Evolutionary conservation across 345 rosid genomes (phyloP).

Genomic region (Citropsis articulata): DNA sequence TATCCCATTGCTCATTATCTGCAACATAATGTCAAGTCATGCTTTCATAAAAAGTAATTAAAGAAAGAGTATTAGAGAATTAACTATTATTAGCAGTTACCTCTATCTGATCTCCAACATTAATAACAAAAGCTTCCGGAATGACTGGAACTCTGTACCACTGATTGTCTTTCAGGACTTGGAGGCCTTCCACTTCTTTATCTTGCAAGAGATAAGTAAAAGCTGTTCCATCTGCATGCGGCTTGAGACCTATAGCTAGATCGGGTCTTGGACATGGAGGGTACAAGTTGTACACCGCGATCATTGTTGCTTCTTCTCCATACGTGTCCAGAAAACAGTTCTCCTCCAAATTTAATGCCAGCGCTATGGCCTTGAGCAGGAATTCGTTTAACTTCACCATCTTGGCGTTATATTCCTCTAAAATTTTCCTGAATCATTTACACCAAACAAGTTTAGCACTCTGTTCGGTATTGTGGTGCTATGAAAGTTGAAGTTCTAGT

Average conservation of each 20-base stretch:
- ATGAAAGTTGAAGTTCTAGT: too few species aligned
- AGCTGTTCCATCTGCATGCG: constrained; percentile 64
- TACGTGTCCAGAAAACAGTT: constrained; percentile 42
- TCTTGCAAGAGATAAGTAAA: constrained; percentile 55
- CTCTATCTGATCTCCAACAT: constrained; percentile 59
- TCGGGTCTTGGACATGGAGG: constrained; percentile 66
- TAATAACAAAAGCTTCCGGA: constrained; percentile 48
- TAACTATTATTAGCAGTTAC: constrained; percentile 18
- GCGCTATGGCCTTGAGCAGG: constrained; percentile 52
- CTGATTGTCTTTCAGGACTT: constrained; percentile 42
- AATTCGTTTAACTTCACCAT: constrained; percentile 16
- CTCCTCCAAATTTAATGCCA: constrained; percentile 46
- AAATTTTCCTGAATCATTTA: constrained; percentile 29
- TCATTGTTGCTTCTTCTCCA: constrained; percentile 36
- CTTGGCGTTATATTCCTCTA: constrained; percentile 41
- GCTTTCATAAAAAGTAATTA: background rate
- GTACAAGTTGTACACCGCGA: constrained; percentile 54
- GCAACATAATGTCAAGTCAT: background rate
- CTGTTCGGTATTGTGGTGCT: background rate
- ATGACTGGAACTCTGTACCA: constrained; percentile 50
- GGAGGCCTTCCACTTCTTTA: constrained; percentile 56
- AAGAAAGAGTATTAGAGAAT: background rate
- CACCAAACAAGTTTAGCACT: background rate
- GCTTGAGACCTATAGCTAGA: constrained; percentile 46
- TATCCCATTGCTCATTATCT: constrained; percentile 72